phyloP scores from a whole-genome alignment of 768 basidiomycete genomes.

The Kwoniella newhampshirensis region DNA sequence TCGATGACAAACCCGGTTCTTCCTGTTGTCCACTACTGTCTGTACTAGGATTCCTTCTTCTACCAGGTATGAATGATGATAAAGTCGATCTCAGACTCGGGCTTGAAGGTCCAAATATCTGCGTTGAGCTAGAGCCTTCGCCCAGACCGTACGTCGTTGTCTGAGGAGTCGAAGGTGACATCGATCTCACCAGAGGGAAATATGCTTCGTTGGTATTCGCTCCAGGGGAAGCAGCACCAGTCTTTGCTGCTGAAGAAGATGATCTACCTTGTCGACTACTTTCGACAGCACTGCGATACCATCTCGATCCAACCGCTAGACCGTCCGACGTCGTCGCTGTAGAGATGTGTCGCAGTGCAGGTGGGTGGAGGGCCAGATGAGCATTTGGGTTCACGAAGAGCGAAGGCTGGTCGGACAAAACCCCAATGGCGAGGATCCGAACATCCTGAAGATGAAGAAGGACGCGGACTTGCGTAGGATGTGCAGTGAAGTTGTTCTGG shows the following conservation, averaged over 20 bases:
- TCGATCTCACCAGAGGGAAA: slow-evolving; percentile 30
- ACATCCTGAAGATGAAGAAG: slow-evolving; percentile 46
- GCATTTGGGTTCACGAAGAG: slow-evolving; percentile 51
- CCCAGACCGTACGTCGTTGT: slow-evolving; percentile 23
- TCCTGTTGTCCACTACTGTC: too few relatives aligned
- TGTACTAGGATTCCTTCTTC: slow-evolving; percentile 3
- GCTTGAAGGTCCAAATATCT: neutral
- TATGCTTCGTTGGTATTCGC: slow-evolving; percentile 31
- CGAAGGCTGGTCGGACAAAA: slow-evolving; percentile 33
- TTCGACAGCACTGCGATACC: slow-evolving; percentile 4
- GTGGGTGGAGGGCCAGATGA: slow-evolving; percentile 49
- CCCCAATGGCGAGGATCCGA: slow-evolving; percentile 44
- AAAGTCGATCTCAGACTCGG: slow-evolving; percentile 11
- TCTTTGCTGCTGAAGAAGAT: too few relatives aligned
- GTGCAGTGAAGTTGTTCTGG: slow-evolving; percentile 48
- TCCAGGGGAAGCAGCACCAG: neutral
- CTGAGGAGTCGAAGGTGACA: slow-evolving; percentile 31
- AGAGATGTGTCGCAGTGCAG: slow-evolving; percentile 30
- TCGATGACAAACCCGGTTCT: neutral
- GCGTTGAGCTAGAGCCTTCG: slow-evolving; percentile 11
- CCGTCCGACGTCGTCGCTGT: slow-evolving; percentile 1
- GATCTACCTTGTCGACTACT: neutral
- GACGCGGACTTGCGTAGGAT: slow-evolving; percentile 41
- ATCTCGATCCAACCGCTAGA: slow-evolving; percentile 3
- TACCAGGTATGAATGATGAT: slow-evolving; percentile 22